phyloP scores from a whole-genome alignment of 148 eudicot species.

The Hydrangea macrophylla region DNA sequence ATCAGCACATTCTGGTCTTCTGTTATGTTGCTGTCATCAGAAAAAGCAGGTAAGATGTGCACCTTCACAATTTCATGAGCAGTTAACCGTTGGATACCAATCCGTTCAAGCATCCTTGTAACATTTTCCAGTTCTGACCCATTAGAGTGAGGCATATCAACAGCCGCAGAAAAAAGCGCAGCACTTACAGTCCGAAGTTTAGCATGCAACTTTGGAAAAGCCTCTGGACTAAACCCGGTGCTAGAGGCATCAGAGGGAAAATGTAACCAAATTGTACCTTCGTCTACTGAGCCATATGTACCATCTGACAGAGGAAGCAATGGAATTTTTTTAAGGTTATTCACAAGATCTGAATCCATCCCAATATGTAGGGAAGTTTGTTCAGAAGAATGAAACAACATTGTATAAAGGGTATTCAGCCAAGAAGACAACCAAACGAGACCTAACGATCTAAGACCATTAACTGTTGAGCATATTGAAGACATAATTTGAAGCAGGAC shows the following conservation, averaged over 20 bases:
- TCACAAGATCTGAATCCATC: slow-evolving; percentile 42
- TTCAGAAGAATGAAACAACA: slow-evolving; percentile 41
- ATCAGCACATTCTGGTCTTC: slow-evolving; percentile 43
- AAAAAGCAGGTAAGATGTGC: slow-evolving; percentile 74
- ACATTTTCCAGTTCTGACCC: slow-evolving; percentile 38
- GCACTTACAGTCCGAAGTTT: slow-evolving; percentile 71
- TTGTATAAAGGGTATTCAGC: slow-evolving; percentile 58
- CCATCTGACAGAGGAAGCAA: slow-evolving; percentile 91
- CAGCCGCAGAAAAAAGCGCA: slow-evolving; percentile 43
- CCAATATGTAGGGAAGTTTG: slow-evolving; percentile 25
- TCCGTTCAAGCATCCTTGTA: slow-evolving; percentile 53
- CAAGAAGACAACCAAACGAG: slow-evolving; percentile 68
- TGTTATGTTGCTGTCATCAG: slow-evolving; percentile 28
- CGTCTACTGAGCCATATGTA: slow-evolving; percentile 58
- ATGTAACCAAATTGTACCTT: slow-evolving; percentile 82
- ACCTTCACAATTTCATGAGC: slow-evolving; percentile 76
- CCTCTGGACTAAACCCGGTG: slow-evolving; percentile 34
- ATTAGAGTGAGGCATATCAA: slow-evolving; percentile 22
- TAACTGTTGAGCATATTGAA: slow-evolving; percentile 48
- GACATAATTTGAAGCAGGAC: slow-evolving; percentile 56
- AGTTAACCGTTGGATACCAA: slow-evolving; percentile 80
- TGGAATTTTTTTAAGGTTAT: slow-evolving; percentile 52
- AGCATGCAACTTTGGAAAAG: slow-evolving; percentile 62
- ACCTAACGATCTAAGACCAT: slow-evolving; percentile 65
- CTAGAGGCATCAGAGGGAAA: slow-evolving; percentile 36